Conservation (phyloP, 1,284 basidiomycete species). For the Fomes fomentarius region DNA sequence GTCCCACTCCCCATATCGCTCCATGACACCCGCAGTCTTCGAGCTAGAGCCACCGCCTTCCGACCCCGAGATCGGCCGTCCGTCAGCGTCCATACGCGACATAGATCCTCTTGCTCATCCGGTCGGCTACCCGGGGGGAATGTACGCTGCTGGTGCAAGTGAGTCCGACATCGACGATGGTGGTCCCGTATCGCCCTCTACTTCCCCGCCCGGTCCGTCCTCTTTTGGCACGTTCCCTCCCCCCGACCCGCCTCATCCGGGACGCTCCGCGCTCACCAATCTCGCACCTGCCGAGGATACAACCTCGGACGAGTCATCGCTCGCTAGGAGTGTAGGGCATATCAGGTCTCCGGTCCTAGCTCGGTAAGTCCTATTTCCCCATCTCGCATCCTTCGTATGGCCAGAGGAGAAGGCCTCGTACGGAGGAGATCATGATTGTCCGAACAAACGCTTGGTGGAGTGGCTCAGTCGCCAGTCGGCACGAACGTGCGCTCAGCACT, state of each 20-base stretch:
- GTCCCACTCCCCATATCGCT: slow-evolving; percentile 4
- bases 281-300: slow-evolving; percentile 12
- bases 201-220: slow-evolving; percentile 18
- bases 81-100: slow-evolving; percentile 16
- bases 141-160: slow-evolving; percentile 8
- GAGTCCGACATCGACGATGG: slow-evolving; percentile 24
- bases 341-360: slow-evolving; percentile 32
- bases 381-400: background rate
- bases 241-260: background rate
- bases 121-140: slow-evolving; percentile 4
- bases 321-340: slow-evolving; percentile 26
- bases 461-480: too few relatives aligned
- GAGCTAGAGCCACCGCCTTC: slow-evolving; percentile 21
- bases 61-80: slow-evolving; percentile 21
- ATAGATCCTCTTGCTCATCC: background rate
- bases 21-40: slow-evolving; percentile 17
- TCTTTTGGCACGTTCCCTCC: slow-evolving; percentile 3
- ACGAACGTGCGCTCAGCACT: too few relatives aligned
- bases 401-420: too few relatives aligned
- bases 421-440: too few relatives aligned
- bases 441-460: too few relatives aligned
- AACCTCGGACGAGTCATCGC: slow-evolving; percentile 19
- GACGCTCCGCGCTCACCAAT: slow-evolving; percentile 8
- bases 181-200: slow-evolving; percentile 19
- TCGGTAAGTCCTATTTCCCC: slow-evolving; percentile 26